Percentiles rank a stretch among this genome's conserved stretches.
These are phyloP conservation scores for Neurospora sp. DNA, from an alignment of 2,329 filamentous ascomycete genomes.

Conservation along the genomic window DNA sequence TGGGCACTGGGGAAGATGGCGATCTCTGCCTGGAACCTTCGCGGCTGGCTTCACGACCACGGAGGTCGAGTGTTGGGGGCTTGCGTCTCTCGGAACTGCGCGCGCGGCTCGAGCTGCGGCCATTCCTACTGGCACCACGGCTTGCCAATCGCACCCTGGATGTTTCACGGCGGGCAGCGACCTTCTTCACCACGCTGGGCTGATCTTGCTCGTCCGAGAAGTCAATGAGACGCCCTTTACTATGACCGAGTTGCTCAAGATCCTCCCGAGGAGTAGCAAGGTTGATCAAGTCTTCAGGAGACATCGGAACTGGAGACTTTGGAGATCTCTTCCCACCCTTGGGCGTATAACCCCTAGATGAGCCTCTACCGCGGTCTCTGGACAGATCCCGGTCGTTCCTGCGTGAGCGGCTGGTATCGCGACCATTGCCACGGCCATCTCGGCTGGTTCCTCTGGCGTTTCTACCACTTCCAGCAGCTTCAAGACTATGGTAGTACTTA, in stretches of 20 bases:
- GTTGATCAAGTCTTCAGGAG: constrained; percentile 70
- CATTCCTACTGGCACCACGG: constrained; percentile 36
- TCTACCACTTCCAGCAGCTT: constrained; percentile 55
- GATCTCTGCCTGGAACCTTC: constrained; percentile 54
- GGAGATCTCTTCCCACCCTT: constrained; percentile 76
- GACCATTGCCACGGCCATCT: constrained; percentile 33
- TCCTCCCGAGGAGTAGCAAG: constrained; percentile 38
- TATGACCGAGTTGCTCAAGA: constrained; percentile 16
- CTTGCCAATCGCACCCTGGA: constrained; percentile 28
- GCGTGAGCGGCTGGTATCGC: constrained; percentile 38
- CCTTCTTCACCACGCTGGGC: constrained; percentile 35
- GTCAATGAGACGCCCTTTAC: constrained; percentile 16
- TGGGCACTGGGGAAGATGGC: constrained; percentile 71
- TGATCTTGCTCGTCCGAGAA: constrained; percentile 23
- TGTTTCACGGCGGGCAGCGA: constrained; percentile 21
- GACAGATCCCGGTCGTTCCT: constrained; percentile 50
- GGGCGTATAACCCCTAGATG: constrained; percentile 51
- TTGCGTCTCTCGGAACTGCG: constrained; percentile 36
- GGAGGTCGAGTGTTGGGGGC: constrained; percentile 33
- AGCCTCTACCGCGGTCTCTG: constrained; percentile 58
- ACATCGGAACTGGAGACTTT: constrained; percentile 89
- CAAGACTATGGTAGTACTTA: constrained; percentile 78
- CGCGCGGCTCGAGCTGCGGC: constrained; percentile 13
- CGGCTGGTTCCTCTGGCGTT: constrained; percentile 46
- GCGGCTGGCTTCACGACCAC: constrained; percentile 54